Evolutionary conservation across 2,329 filamentous ascomycete genomes (phyloP).

Genomic region (Phaeosphaeriaceae sp.): DNA sequence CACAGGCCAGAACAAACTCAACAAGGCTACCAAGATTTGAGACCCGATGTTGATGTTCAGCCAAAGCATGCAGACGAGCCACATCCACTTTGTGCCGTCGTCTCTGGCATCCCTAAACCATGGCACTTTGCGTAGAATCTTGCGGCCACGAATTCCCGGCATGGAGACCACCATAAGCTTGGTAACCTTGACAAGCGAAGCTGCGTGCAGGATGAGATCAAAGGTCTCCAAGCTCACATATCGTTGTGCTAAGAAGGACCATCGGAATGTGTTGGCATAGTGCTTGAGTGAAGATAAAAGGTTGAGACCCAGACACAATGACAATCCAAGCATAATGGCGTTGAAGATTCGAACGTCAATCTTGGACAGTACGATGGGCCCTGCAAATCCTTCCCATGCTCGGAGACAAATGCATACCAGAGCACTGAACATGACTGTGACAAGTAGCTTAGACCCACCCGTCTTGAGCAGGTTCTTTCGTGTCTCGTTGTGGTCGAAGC

Average conservation of each 20-base stretch:
- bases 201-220: constrained; percentile 43
- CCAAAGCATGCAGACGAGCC: constrained; percentile 43
- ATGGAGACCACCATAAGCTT: constrained; percentile 45
- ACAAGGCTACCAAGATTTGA: constrained; percentile 42
- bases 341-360: constrained; percentile 42
- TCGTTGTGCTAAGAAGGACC: constrained; percentile 42
- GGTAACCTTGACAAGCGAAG: constrained; percentile 40
- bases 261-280: constrained; percentile 44
- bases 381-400: constrained; percentile 39
- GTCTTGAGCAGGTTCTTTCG: constrained; percentile 37
- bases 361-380: constrained; percentile 33
- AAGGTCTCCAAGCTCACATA: constrained; percentile 45
- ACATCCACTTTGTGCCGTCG: constrained; percentile 42
- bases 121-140: constrained; percentile 29
- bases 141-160: constrained; percentile 35
- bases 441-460: constrained; percentile 32
- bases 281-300: constrained; percentile 42
- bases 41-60: constrained; percentile 43
- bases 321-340: constrained; percentile 42
- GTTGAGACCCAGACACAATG: constrained; percentile 45
- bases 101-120: constrained; percentile 42
- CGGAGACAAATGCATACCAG: constrained; percentile 37
- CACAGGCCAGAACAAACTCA: constrained; percentile 46
- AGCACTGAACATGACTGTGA: constrained; percentile 41
- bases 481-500: constrained; percentile 42